phyloP scores from a whole-genome alignment of 768 basidiomycete genomes.

The Pisolithus sp. region DNA sequence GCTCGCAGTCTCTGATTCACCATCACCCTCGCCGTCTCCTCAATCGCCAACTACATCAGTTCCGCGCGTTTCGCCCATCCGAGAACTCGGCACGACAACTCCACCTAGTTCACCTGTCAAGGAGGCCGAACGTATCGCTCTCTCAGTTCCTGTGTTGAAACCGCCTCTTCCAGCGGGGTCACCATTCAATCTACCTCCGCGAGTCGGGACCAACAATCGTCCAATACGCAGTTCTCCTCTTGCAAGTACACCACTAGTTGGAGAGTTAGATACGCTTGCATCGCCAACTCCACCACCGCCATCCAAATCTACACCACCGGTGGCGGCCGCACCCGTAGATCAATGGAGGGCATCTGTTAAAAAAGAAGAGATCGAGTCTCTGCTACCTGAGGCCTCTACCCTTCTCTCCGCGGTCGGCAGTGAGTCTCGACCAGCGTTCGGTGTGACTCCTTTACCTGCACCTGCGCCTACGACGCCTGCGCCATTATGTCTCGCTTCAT shows the following conservation, averaged over 20 bases:
- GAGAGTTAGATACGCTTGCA: slow-evolving; percentile 28
- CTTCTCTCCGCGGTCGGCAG: slow-evolving; percentile 31
- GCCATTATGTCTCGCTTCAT: slow-evolving; percentile 7
- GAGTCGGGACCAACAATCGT: slow-evolving; percentile 48
- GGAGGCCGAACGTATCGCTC: slow-evolving; percentile 21
- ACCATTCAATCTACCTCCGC: slow-evolving; percentile 40
- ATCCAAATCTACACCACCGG: slow-evolving; percentile 15
- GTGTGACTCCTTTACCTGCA: slow-evolving; percentile 6
- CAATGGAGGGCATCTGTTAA: slow-evolving; percentile 21
- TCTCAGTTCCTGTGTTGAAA: slow-evolving; percentile 13
- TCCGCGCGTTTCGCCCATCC: slow-evolving; percentile 24
- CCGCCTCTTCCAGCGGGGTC: slow-evolving; percentile 22
- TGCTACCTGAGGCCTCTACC: slow-evolving; percentile 46
- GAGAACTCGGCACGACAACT: slow-evolving; percentile 45
- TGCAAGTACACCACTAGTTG: slow-evolving; percentile 47
- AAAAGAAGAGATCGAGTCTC: slow-evolving; percentile 12
- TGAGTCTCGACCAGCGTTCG: slow-evolving; percentile 6
- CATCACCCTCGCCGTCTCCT: slow-evolving; percentile 27
- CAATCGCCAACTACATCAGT: slow-evolving; percentile 14
- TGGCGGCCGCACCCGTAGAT: slow-evolving; percentile 33
- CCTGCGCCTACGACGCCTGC: slow-evolving; percentile 3
- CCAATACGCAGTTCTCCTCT: slow-evolving; percentile 75
- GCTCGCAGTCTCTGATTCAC: slow-evolving; percentile 30
- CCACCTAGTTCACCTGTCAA: slow-evolving; percentile 60
- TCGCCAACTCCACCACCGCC: slow-evolving; percentile 7